Evolutionary conservation across 169 alveolate species (phyloP), one percentile per base, ranked within the genome.

Genomic region (Cryptosporidium muris): DNA sequence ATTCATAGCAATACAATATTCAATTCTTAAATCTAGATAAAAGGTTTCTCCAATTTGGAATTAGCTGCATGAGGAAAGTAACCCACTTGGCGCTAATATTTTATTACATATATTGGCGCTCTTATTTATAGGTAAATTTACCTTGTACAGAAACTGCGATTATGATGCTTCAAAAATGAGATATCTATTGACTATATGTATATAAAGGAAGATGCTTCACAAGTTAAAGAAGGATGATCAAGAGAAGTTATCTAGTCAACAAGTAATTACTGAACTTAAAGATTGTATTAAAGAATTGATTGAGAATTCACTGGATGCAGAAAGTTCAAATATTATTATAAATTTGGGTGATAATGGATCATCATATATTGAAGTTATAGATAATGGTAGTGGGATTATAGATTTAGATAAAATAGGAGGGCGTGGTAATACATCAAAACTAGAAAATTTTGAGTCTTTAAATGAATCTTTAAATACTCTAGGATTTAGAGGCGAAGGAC

Each of bases 401-500:
- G 94, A 93, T 43, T 81, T 81, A 49, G 81, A 66, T 51, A 53
- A 40, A 2, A 52, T 89, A 37, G 88, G 92, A 14, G 90, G 80
- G 56, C 82, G 97, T 49, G 97, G 97, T 25, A 92, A 97, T 40
- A 98, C 99, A 1, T 95, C 99, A 16, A 98, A 98, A 82, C 90
- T 98, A 14, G 74, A 89, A 36, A 92, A 88, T 51, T 95, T 96
- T 81, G 95, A 95, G 43, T 98, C 96, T 74, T 90, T 98, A 36
- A 93, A 91, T 81, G 74, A 89, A 47, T 66, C 92, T 7, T 91
- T 97, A 6, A 90, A 89, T 48, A 94, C 99, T 25, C 90, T 95
- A 58, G 99, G 99, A 1, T 98, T 98, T 88, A 82, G 99, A 90
- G 99, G 98, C 4, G 96, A 94, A 80, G 98, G 97, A 3, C 81